Base-by-base conservation (phyloP, 192 early-diverging fungal species). In the Coemansia reversa region DNA sequence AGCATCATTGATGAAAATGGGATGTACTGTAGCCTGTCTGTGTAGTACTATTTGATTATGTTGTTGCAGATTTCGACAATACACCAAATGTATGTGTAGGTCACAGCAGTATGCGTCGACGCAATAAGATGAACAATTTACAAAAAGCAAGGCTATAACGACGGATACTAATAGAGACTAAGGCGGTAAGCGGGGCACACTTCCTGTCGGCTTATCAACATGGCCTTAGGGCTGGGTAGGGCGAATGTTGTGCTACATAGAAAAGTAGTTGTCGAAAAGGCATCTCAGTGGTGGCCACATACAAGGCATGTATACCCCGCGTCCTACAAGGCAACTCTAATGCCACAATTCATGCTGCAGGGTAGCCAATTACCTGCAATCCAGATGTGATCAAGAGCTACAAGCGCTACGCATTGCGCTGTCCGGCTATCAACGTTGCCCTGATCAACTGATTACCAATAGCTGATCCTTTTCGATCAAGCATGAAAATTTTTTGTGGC, bases 1-100 rank as follows among this genome's bases (percentile, higher is more conserved):
- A 81, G 78, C 78, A 81, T 81, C 78, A 75, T 81, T 2, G 48
- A 68, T 39, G 42, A 32, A n/a, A n/a, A n/a, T n/a, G n/a, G 30
- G 3, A 32, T 32, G 2, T 39, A 6, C 35, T 39, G 35, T 39
- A 39, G 9, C 7, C 8, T 39, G 35, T 39, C 35, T 39, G 8
- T 39, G 4, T 39, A 39, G 12, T 39, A 39, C 8, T 39, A 39
- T n/a, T n/a, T n/a, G 35, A 25, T 25, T 52, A 52, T 52, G 27
- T 52, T 19, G 51, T 52, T 52, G 51, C 51, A 7, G 20, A 52
- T 52, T 3, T 9, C 22, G 14, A 7, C 27, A 52, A 52, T 5
- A 52, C 51, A 52, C 22, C 51, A 23, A 16, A 52, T 11, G 3
- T 39, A 11, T 1, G 35, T 4, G 9, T 39, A 39, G 35, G 9